Evolutionary conservation across 148 eudicot species (phyloP).

Genomic region (Heliamphora exappendiculata): DNA sequence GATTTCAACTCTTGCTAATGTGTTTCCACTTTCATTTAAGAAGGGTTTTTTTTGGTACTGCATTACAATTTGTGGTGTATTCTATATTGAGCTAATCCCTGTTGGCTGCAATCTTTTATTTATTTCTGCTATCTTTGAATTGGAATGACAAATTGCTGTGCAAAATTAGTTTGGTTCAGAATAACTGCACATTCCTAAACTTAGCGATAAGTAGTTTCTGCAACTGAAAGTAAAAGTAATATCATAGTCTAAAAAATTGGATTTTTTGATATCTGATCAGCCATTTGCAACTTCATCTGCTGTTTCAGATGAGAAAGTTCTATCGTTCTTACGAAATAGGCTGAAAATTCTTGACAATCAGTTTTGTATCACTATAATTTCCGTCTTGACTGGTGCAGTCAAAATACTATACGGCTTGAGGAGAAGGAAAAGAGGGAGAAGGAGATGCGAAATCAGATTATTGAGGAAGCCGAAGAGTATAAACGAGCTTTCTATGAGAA

Average conservation of each 20-base stretch:
- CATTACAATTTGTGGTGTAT: too few relatives aligned
- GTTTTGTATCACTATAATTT: neutral
- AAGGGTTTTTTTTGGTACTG: too few relatives aligned
- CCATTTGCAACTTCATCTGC: neutral
- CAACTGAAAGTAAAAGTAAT: too few relatives aligned
- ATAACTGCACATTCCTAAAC: neutral
- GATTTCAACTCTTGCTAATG: too few relatives aligned
- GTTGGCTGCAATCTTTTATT: too few relatives aligned
- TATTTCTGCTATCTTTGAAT: too few relatives aligned
- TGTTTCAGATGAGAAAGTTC: neutral
- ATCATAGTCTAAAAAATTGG: too few relatives aligned
- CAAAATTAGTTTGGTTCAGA: too few relatives aligned
- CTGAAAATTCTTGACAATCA: neutral
- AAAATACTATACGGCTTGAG: conserved; percentile 68
- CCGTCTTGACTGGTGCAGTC: conserved; percentile 37
- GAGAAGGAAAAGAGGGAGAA: conserved; percentile 88
- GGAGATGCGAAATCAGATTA: conserved; percentile 77
- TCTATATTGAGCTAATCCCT: too few relatives aligned
- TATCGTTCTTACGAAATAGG: neutral
- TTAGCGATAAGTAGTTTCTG: neutral
- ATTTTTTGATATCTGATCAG: too few relatives aligned
- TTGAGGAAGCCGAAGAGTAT: conserved; percentile 82
- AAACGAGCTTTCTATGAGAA: conserved; percentile 75
- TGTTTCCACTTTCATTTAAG: too few relatives aligned
- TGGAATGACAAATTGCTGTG: too few relatives aligned